Evolutionary conservation across 805 yeast species (phyloP).

Genomic region (Pichia scutulata): DNA sequence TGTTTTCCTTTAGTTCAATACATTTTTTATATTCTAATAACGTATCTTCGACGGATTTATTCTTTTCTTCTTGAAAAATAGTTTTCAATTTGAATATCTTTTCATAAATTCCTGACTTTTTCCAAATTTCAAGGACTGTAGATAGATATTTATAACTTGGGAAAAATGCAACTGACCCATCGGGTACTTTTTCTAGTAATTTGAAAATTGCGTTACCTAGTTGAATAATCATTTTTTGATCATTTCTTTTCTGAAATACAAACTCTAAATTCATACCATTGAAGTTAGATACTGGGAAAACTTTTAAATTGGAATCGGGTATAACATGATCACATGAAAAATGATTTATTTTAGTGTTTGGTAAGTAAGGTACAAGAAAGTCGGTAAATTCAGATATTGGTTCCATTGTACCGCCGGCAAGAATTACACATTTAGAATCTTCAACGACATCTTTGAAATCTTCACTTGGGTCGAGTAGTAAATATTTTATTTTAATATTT

Average conservation of each 20-base stretch:
- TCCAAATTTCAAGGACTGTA: constrained; percentile 48
- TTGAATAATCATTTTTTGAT: constrained; percentile 34
- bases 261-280: constrained; percentile 42
- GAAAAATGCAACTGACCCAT: constrained; percentile 73
- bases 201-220: constrained; percentile 44
- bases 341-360: constrained; percentile 33
- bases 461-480: constrained; percentile 73
- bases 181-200: constrained; percentile 44
- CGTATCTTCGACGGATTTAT: constrained; percentile 36
- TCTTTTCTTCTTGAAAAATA: constrained; percentile 50
- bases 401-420: constrained; percentile 96
- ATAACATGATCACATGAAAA: constrained; percentile 83
- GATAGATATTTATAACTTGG: constrained; percentile 76
- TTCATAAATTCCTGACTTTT: constrained; percentile 26
- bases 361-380: constrained; percentile 56
- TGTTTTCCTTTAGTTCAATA: constrained; percentile 24
- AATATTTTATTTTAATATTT: constrained; percentile 44
- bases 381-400: constrained; percentile 67
- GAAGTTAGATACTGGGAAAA: constrained; percentile 39
- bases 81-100: constrained; percentile 34
- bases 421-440: constrained; percentile 57
- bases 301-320: constrained; percentile 59
- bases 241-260: constrained; percentile 57
- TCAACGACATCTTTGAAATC: constrained; percentile 59
- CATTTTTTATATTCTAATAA: constrained; percentile 43